These are phyloP conservation scores for Talaromyces trachyspermus DNA, from an alignment of 495 filamentous ascomycete species.

Conservation along the genomic window DNA sequence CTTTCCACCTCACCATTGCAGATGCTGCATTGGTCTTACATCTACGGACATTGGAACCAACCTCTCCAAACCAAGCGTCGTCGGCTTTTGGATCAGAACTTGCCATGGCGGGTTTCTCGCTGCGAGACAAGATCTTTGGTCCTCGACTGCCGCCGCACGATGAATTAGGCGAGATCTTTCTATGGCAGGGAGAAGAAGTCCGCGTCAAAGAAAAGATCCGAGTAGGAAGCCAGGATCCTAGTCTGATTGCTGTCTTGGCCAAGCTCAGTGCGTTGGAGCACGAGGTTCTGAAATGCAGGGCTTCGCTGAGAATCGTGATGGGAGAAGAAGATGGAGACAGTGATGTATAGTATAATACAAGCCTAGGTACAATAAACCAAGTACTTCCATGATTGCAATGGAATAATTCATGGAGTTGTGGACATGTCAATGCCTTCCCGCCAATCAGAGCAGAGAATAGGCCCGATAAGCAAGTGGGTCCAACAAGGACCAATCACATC, in stretches of 20 bases:
- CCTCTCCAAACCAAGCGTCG: constrained; percentile 50
- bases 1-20: constrained; percentile 68
- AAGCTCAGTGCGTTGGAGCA: constrained; percentile 81
- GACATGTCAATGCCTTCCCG: too few relatives aligned
- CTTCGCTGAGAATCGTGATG: constrained; percentile 75
- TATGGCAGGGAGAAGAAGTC: constrained; percentile 61
- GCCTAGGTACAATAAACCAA: too few relatives aligned
- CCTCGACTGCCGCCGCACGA: constrained; percentile 63
- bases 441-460: background rate
- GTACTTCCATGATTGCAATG: too few relatives aligned
- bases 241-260: constrained; percentile 74
- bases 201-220: constrained; percentile 82
- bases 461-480: constrained; percentile 3
- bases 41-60: constrained; percentile 69
- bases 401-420: too few relatives aligned
- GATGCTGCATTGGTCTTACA: constrained; percentile 72
- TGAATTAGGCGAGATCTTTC: constrained; percentile 68
- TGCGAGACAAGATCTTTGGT: constrained; percentile 50
- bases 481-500: background rate
- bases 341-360: constrained; percentile 18
- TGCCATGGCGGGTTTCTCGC: constrained; percentile 48
- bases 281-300: constrained; percentile 56
- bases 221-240: constrained; percentile 88
- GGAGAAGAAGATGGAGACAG: constrained; percentile 47
- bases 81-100: constrained; percentile 48